Conservation (phyloP, 768 basidiomycete genomes). For the Amanita fuliginea region DNA sequence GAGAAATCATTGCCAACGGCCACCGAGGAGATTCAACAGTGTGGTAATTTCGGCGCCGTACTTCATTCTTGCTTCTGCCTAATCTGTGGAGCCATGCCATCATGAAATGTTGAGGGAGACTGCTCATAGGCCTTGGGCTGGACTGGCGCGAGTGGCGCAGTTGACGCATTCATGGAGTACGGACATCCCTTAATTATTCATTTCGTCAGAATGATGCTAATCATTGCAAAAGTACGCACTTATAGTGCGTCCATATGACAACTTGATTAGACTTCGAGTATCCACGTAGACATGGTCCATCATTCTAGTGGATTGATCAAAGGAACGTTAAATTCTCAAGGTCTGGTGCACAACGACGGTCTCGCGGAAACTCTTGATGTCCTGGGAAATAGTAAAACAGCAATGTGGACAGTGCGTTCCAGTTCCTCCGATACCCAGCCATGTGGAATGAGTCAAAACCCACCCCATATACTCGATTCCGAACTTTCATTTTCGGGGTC, state of each 20-base stretch:
- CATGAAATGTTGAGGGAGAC: no score
- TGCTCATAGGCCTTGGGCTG: conserved; percentile 16
- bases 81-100: conserved; percentile 22
- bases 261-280: no score
- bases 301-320: conserved; percentile 16
- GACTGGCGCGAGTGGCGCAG: conserved; percentile 16
- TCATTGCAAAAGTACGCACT: background rate
- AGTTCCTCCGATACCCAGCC: background rate
- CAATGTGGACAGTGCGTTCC: background rate
- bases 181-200: background rate
- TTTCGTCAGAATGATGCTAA: background rate
- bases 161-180: conserved; percentile 21
- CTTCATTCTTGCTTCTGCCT: conserved; percentile 19
- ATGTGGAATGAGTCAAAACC: conserved; percentile 21
- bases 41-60: conserved; percentile 9
- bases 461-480: conserved; percentile 18
- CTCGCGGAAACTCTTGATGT: background rate
- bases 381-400: background rate
- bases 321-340: conserved; percentile 14
- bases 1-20: conserved; percentile 16
- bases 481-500: conserved; percentile 24
- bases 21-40: conserved; percentile 12
- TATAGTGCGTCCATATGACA: no score
- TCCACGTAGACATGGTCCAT: conserved; percentile 18
- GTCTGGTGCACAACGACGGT: conserved; percentile 13